Base-by-base conservation (phyloP, 208 protist genomes). In the Acanthamoeba polyphaga region DNA sequence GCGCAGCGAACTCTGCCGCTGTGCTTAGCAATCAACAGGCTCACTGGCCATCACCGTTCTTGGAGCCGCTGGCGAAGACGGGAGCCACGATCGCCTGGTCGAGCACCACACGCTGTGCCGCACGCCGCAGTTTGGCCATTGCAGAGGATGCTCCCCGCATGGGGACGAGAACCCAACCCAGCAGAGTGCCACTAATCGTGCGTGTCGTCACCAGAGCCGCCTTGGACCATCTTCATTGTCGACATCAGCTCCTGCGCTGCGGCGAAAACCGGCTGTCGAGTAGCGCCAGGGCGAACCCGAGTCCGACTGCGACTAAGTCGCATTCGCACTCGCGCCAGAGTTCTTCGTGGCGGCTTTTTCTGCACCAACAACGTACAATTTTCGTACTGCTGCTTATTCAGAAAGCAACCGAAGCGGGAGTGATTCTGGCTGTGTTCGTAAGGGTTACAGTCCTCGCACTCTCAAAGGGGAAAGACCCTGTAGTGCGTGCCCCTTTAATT, bases 1-100 rank as follows among this genome's bases (percentile, higher is more conserved):
- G 38, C 38, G 38, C 38, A 43, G 38, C 38, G 38, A 43, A 43
- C 38, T 43, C 38, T 43, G 38, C 38, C 38, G 38, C 2, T 43
- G 38, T 43, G 38, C 38, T 43, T 4, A 43, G 38, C 38, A 43
- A 43, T 4, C 38, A 43, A 43, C 38, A 2, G 38, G 38, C 38
- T 43, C 38, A 43, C 38, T 43, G 38, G 38, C 38, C 38, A 4
- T 43, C 34, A 34, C 34, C 34, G 34, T 34, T 34, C 34, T 34
- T 34, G 34, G 34, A 34, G 34, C 82, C 82, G 51, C 29, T 34
- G 38, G 82, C 58, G 29, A 90, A 90, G 43, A 90, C 32, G 43
- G 82, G 82, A 34, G 82, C 43, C 19, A 68, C 82, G 17, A 90
- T 15, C 13, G 22, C 17, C 49, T 90, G 82, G 53, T 90, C 82